Base-by-base conservation (phyloP, 352 stramenopile genomes). In the Globisporangium polare region DNA sequence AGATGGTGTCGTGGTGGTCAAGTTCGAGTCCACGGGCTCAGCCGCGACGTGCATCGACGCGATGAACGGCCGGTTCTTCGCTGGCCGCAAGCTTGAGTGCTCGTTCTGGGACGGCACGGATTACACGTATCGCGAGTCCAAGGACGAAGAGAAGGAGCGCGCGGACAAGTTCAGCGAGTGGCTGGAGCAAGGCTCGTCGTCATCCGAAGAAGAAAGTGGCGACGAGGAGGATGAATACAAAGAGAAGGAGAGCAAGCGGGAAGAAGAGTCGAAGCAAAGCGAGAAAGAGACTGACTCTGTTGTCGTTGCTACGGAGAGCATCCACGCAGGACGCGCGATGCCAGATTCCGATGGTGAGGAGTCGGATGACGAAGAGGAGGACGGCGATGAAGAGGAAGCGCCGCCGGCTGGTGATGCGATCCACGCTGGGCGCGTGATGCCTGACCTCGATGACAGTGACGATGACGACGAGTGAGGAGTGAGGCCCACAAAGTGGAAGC, bases 81-180 rank as follows among this genome's bases (percentile, higher is more conserved):
- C 76, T 7, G 87, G 85, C 4, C 78, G 83, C 3, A 92, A 92
- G 41, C 77, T 99, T 8, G 80, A 90, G 61, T 97, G 86, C 53
- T 75, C 78, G 13, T 99, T 96, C 72, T 99, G 95, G 95, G 95
- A 98, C 71, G 95, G 95, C 33, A 97, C 94, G 3, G 88, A 98
- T 66, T 99, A 98, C 71, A 98, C 92, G 22, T 71, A 96, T 41
- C 68, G 71, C 24, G 77, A 92, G 62, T 89, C 85, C 58, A 79
- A 87, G 39, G 77, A 88, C 10, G 83, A 92, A 51, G 78, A 94
- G 67, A 77, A 95, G 37, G 73, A 95, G 59, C 83, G 95, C 45
- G 77, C 94, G 1, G 90, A 98, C 35, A 86, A 97, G 58, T 99
- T 99, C 78, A 83, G 95, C 39, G 81, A 96, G 66, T 99, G 96